Percentiles rank a stretch among this genome's conserved stretches.
These are phyloP conservation scores for Paramecium caudatum DNA, from an alignment of 73 alveolate species.

Conservation along the genomic window DNA sequence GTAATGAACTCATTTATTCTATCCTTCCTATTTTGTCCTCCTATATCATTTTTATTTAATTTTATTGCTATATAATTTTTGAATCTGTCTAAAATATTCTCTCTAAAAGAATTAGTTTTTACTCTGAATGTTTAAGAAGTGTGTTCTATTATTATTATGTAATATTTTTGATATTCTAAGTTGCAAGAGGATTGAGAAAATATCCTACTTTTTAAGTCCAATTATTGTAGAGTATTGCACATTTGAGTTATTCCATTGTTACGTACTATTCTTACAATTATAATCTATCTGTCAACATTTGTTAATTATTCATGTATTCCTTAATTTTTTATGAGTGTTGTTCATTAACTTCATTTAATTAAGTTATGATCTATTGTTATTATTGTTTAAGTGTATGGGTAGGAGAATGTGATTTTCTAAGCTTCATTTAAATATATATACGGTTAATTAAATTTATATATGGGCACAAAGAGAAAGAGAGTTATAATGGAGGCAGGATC, in stretches of 20 bases:
- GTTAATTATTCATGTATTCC: constrained; percentile 11
- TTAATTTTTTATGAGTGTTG: not conserved
- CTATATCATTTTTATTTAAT: not conserved
- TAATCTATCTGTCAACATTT: constrained; percentile 36
- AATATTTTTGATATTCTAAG: not conserved
- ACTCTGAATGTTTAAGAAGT: not conserved
- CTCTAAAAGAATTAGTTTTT: not conserved
- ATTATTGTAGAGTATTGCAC: not conserved
- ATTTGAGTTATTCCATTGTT: not conserved
- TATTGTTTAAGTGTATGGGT: not conserved
- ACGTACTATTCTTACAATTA: not conserved
- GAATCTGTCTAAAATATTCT: not conserved
- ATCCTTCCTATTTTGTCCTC: not conserved
- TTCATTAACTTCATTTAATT: not conserved
- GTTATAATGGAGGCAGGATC: constrained; percentile 65
- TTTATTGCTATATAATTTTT: not conserved
- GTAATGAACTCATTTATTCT: not conserved
- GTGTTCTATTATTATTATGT: not conserved
- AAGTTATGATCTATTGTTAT: not conserved
- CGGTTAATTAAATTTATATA: constrained; percentile 30
- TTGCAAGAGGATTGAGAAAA: not conserved
- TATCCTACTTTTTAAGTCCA: not conserved
- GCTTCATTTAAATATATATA: constrained; percentile 18
- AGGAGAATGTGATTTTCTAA: constrained; percentile 2
- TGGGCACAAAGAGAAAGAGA: constrained; percentile 64